These are phyloP conservation scores for Pythium aquatile DNA, from an alignment of 352 stramenopile genomes.

Conservation along the genomic window DNA sequence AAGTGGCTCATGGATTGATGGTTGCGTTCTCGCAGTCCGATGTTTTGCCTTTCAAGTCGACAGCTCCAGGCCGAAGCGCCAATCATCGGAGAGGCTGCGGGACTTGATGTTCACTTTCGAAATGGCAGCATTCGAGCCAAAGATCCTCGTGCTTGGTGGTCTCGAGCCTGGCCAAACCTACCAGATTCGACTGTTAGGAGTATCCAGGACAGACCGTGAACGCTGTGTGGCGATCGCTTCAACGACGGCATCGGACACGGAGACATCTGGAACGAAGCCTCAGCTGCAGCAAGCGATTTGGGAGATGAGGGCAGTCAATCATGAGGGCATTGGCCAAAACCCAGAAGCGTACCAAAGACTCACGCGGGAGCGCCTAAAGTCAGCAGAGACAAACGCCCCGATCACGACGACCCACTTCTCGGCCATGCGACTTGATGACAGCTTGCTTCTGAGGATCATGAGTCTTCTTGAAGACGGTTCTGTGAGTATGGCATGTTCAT, in stretches of 20 bases:
- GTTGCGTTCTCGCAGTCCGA: neutral
- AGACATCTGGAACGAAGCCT: neutral
- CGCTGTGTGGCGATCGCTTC: constrained; percentile 30
- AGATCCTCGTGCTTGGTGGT: constrained; percentile 21
- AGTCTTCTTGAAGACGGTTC: constrained; percentile 2
- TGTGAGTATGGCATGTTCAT: neutral
- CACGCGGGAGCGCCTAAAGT: neutral
- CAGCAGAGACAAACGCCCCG: neutral
- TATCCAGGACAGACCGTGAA: constrained; percentile 35
- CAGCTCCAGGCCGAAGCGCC: neutral
- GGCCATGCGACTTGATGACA: neutral
- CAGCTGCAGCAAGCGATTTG: constrained; percentile 4
- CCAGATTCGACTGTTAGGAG: constrained; percentile 40
- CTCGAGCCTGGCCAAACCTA: constrained; percentile 36
- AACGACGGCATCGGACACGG: constrained; percentile 8
- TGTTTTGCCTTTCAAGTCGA: constrained; percentile 36
- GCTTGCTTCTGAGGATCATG: neutral
- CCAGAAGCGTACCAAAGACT: constrained; percentile 6
- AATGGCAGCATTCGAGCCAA: constrained; percentile 4
- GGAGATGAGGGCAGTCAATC: constrained; percentile 25
- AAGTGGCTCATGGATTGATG: neutral
- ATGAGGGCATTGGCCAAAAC: constrained; percentile 8
- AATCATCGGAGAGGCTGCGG: neutral
- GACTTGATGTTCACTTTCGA: neutral
- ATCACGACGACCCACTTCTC: constrained; percentile 11